Percentiles rank a stretch among this genome's conserved stretches.
These are phyloP conservation scores for Penicillium sp. DNA, from an alignment of 2,329 filamentous ascomycete genomes.

Conservation along the genomic window DNA sequence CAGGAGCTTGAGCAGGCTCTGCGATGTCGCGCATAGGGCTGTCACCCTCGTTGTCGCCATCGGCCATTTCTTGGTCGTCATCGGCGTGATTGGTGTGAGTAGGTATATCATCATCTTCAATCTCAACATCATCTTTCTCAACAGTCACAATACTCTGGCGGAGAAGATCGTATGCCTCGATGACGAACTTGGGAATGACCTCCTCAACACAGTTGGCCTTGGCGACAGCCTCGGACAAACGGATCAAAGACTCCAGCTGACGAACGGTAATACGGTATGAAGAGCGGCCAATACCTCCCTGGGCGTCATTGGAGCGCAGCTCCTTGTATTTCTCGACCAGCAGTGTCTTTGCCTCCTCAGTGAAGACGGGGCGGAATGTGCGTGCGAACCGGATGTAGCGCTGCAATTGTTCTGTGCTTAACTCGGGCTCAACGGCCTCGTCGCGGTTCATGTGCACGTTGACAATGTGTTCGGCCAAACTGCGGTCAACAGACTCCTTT, in stretches of 20 bases:
- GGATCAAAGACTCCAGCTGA: constrained; percentile 93
- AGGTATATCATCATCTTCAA: constrained; percentile 69
- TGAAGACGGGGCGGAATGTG: constrained; percentile 92
- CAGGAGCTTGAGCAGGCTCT: constrained; percentile 38
- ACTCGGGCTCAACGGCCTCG: constrained; percentile 85
- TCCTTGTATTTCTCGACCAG: constrained; percentile 95
- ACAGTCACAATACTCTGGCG: constrained; percentile 95
- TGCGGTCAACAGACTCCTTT: constrained; percentile 85
- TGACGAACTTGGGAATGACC: constrained; percentile 78
- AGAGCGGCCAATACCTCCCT: constrained; percentile 90
- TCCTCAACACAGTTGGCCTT: constrained; percentile 96
- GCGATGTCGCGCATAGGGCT: constrained; percentile 55
- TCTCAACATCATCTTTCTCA: constrained; percentile 94
- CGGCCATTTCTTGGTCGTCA: constrained; percentile 52
- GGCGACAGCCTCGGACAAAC: constrained; percentile 93
- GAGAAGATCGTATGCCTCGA: constrained; percentile 87
- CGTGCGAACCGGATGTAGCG: constrained; percentile 95
- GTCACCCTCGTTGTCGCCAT: constrained; percentile 49
- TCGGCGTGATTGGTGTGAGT: constrained; percentile 47
- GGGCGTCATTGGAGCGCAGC: constrained; percentile 85
- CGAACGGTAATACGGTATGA: constrained; percentile 97
- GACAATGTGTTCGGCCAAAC: constrained; percentile 92
- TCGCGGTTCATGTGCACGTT: constrained; percentile 90
- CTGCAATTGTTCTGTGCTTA: constrained; percentile 93
- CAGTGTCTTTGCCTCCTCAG: constrained; percentile 76